phyloP scores from a whole-genome alignment of 2,329 filamentous ascomycete genomes.

The Fusarium beomiforme region DNA sequence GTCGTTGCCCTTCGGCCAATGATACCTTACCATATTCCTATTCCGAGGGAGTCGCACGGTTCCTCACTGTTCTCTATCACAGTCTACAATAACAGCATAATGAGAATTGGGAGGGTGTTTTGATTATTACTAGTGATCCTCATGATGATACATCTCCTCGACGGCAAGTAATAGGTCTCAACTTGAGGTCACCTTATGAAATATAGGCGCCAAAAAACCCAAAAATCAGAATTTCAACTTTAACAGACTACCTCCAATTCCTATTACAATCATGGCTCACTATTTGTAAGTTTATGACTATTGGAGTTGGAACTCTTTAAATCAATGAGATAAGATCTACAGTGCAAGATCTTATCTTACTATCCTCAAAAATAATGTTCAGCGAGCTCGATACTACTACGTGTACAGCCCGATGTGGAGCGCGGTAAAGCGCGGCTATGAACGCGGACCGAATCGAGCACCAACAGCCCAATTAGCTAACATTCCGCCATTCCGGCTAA shows the following conservation, averaged over 20 bases:
- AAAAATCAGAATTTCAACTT: not conserved
- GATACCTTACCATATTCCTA: accelerated
- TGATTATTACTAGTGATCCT: too few species aligned
- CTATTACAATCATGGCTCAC: too few species aligned
- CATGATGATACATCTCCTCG: too few species aligned
- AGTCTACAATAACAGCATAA: too few species aligned
- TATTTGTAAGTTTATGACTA: not conserved
- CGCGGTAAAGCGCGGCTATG: constrained; percentile 32
- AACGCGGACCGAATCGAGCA: constrained; percentile 35
- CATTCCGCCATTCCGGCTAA: constrained; percentile 33
- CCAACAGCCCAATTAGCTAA: constrained; percentile 33
- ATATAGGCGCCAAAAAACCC: too few species aligned
- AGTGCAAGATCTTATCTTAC: not conserved
- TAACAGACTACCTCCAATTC: not conserved
- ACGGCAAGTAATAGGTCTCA: too few species aligned
- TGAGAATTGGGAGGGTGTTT: too few species aligned
- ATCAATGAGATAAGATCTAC: accelerated
- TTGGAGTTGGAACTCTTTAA: not conserved
- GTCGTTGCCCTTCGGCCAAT: accelerated
- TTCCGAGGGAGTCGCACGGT: not conserved
- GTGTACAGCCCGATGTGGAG: constrained; percentile 28
- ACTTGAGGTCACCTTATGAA: too few species aligned
- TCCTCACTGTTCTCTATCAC: accelerated
- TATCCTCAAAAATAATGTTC: not conserved
- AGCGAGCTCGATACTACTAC: not conserved